phyloP scores from a whole-genome alignment of 176 grass and related monocot species.

The Typha latifolia region DNA sequence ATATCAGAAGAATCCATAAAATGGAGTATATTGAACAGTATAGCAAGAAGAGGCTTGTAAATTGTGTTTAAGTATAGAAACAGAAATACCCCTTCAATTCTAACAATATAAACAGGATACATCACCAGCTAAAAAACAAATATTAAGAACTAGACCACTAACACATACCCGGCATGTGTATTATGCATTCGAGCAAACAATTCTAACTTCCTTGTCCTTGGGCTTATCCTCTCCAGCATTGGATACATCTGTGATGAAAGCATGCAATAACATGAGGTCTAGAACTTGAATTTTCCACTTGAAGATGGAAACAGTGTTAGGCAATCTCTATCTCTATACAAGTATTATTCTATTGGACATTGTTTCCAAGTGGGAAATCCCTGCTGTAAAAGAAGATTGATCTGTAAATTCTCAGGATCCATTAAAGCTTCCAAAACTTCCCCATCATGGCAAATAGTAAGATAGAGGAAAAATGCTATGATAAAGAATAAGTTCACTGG shows the following conservation, averaged over 20 bases:
- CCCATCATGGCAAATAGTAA: too few relatives aligned
- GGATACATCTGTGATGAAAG: conserved; percentile 75
- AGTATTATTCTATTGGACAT: too few relatives aligned
- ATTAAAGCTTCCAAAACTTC: too few relatives aligned
- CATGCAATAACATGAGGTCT: not conserved
- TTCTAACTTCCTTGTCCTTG: conserved; percentile 93
- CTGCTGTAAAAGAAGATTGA: too few relatives aligned
- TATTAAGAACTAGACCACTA: not conserved
- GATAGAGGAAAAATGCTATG: too few relatives aligned
- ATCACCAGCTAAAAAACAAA: not conserved
- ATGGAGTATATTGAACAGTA: too few relatives aligned
- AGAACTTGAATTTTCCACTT: not conserved
- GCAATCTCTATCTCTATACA: too few relatives aligned
- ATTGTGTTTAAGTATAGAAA: not conserved
- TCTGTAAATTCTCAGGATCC: too few relatives aligned
- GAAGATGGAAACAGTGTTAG: not conserved
- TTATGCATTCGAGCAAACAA: conserved; percentile 99
- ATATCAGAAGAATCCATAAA: too few relatives aligned
- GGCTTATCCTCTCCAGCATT: conserved; percentile 94
- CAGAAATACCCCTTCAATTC: not conserved
- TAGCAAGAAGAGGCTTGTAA: not conserved
- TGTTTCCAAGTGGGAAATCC: too few relatives aligned
- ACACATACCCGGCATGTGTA: conserved; percentile 68
- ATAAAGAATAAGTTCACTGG: too few relatives aligned
- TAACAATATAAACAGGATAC: not conserved